phyloP scores from a whole-genome alignment of 2,329 filamentous ascomycete species.

The Dothideomycetes sp. region DNA sequence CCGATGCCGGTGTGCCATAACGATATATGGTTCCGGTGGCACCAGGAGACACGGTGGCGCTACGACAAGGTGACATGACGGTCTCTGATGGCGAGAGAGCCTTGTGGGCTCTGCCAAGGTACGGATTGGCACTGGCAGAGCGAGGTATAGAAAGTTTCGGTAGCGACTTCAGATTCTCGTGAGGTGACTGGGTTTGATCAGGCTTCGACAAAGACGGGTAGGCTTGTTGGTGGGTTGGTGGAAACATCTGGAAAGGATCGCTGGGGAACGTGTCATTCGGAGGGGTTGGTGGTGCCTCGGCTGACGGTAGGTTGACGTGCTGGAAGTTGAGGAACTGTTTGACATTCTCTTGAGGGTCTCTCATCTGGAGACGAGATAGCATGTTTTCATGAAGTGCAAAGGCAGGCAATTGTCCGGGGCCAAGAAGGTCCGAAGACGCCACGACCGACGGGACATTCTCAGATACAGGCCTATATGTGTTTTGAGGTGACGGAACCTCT shows the following conservation, averaged over 20 bases:
- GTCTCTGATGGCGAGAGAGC: conserved; percentile 20
- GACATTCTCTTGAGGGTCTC: conserved; percentile 87
- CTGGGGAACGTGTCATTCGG: conserved; percentile 40
- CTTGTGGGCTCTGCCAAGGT: conserved; percentile 22
- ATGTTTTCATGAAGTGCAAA: conserved; percentile 63
- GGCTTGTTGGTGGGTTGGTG: conserved; percentile 27
- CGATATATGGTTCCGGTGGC: conserved; percentile 55
- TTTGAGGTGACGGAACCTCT: background rate
- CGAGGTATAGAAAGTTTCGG: conserved; percentile 50
- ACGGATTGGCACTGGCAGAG: conserved; percentile 28
- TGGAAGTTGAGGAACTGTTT: conserved; percentile 86
- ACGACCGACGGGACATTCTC: conserved; percentile 64
- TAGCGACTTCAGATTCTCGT: conserved; percentile 44
- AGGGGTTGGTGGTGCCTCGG: conserved; percentile 58
- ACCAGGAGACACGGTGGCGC: conserved; percentile 38
- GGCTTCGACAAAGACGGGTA: conserved; percentile 31
- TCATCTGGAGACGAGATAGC: conserved; percentile 58
- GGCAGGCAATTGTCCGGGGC: conserved; percentile 55
- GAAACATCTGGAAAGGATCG: conserved; percentile 43
- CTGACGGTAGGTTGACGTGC: conserved; percentile 39
- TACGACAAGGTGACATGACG: conserved; percentile 36
- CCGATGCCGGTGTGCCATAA: conserved; percentile 79
- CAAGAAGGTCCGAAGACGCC: conserved; percentile 84
- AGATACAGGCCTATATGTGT: conserved; percentile 55
- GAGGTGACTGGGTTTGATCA: conserved; percentile 35